Conservation (phyloP, 2,329 filamentous ascomycete genomes). For the Moelleriella libera region DNA sequence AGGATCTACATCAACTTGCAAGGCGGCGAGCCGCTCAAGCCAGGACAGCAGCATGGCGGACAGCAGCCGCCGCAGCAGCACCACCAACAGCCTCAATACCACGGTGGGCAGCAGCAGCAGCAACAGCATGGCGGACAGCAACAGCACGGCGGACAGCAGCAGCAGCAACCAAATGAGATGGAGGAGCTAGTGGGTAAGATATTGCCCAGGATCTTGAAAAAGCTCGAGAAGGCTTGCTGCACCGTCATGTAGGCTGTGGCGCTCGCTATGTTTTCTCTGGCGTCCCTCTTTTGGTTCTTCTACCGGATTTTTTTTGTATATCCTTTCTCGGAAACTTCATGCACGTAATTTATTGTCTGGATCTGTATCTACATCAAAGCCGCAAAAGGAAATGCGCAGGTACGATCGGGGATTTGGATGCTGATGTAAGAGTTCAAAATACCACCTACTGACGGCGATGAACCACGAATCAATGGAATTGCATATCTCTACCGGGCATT, state of each 20-base stretch:
- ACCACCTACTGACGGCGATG: no score
- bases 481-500: no score
- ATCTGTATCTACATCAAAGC: no score
- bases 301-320: no score
- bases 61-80: slow-evolving; percentile 18
- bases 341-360: no score
- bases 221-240: slow-evolving; percentile 58
- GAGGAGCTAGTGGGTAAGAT: slow-evolving; percentile 43
- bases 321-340: no score
- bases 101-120: slow-evolving; percentile 11
- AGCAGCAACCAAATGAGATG: slow-evolving; percentile 19
- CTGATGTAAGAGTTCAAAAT: no score
- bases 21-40: slow-evolving; percentile 48
- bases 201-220: slow-evolving; percentile 44
- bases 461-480: no score
- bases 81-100: slow-evolving; percentile 11
- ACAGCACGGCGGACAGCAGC: slow-evolving; percentile 24
- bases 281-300: background rate
- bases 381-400: no score
- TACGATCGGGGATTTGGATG: no score
- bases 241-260: slow-evolving; percentile 50
- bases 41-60: slow-evolving; percentile 9
- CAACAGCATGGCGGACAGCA: slow-evolving; percentile 21
- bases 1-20: slow-evolving; percentile 78
- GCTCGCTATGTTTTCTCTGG: background rate